A percentile compares a stretch with the other conserved stretches of the same genome.
Evolutionary conservation across 139 green algal genomes (phyloP).

Genomic region (Tetradesmus obliquus): DNA sequence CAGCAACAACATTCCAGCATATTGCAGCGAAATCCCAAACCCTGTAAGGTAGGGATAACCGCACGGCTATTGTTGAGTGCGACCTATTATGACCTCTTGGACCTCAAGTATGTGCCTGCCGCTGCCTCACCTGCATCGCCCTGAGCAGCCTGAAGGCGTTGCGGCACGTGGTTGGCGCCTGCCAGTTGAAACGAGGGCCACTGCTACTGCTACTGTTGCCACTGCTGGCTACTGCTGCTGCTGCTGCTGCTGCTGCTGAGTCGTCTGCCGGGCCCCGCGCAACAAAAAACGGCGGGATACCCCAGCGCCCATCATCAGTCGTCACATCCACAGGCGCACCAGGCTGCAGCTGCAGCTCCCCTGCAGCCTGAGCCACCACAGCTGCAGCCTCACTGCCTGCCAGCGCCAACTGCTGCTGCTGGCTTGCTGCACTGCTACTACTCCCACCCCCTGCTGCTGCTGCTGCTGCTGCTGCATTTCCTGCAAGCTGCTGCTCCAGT

Average conservation of each 20-base stretch:
- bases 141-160: slow-evolving; percentile 94
- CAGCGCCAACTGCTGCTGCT: slow-evolving; percentile 11
- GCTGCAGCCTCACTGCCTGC: neutral
- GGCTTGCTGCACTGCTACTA: neutral
- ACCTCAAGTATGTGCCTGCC: too few relatives aligned
- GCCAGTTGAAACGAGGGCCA: slow-evolving; percentile 81
- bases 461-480: neutral
- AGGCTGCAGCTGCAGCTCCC: neutral
- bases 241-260: slow-evolving; percentile 4
- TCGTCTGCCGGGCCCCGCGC: slow-evolving; percentile 19
- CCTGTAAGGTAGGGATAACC: too few relatives aligned
- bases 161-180: slow-evolving; percentile 85
- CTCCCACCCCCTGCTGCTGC: neutral
- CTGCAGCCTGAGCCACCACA: slow-evolving; percentile 15
- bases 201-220: slow-evolving; percentile 15
- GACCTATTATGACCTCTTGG: too few relatives aligned
- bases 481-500: slow-evolving; percentile 69
- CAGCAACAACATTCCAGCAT: too few relatives aligned
- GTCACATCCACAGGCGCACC: neutral
- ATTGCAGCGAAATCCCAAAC: too few relatives aligned
- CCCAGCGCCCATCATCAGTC: slow-evolving; percentile 65
- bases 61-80: too few relatives aligned
- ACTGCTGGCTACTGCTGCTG: neutral
- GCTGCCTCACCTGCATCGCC: slow-evolving; percentile 77
- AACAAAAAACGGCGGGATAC: slow-evolving; percentile 86